Conservation (phyloP, 2,329 filamentous ascomycete species). For the Fusarium nurragi region DNA sequence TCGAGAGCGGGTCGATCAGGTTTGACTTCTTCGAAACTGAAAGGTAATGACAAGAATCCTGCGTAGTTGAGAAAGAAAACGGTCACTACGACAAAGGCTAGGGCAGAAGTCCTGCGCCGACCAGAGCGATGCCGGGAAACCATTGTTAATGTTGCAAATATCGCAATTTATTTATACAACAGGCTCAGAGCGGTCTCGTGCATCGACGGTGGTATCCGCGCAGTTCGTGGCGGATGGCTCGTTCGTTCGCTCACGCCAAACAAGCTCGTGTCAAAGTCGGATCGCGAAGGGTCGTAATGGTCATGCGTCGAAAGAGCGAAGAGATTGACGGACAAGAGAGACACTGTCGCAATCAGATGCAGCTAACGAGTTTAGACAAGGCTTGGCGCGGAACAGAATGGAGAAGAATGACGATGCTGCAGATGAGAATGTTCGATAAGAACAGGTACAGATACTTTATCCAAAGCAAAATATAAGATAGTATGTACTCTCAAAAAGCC, state of each 20-base stretch:
- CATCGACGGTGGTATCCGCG: neutral
- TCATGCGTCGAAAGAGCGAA: neutral
- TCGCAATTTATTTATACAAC: neutral
- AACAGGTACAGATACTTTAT: neutral
- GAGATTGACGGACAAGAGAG: neutral
- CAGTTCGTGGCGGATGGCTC: neutral
- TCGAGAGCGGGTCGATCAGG: constrained; percentile 37
- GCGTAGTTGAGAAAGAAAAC: constrained; percentile 22
- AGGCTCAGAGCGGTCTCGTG: neutral
- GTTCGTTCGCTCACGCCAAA: neutral
- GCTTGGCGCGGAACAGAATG: constrained; percentile 1
- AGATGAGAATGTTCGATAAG: neutral
- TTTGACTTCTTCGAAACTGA: constrained; percentile 29
- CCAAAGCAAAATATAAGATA: neutral
- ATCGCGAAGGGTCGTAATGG: neutral
- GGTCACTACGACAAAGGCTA: constrained; percentile 10
- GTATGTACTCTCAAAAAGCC: constrained; percentile 13
- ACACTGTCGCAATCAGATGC: constrained; percentile 3
- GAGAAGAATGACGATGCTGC: neutral
- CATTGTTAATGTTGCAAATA: constrained; percentile 21
- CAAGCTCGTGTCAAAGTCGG: neutral
- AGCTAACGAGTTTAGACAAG: constrained; percentile 6
- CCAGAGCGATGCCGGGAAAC: constrained; percentile 29
- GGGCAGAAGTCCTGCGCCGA: constrained; percentile 24
- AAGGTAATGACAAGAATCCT: constrained; percentile 33